Conservation (phyloP, 2,329 filamentous ascomycete species). For the Fusarium longipes region DNA sequence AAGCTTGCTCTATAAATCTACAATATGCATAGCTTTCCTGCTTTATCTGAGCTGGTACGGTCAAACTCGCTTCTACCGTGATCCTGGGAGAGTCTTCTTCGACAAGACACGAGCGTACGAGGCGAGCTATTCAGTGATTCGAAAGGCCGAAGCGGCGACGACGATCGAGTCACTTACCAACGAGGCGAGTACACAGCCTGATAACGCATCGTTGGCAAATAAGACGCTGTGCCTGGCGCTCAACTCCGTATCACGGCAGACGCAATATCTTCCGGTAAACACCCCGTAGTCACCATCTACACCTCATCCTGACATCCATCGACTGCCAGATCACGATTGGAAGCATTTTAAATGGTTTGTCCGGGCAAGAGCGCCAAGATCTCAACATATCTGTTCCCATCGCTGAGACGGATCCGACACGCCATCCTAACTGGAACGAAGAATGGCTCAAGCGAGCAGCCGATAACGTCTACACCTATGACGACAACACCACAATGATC, state of each 20-base stretch:
- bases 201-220: neutral
- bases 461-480: slow-evolving; percentile 16
- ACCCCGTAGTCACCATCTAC: fast-evolving
- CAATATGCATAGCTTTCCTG: slow-evolving; percentile 1
- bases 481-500: neutral
- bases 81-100: slow-evolving; percentile 26
- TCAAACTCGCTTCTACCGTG: slow-evolving; percentile 17
- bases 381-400: slow-evolving; percentile 19
- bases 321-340: slow-evolving; percentile 15
- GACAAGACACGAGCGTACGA: slow-evolving; percentile 17
- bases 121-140: slow-evolving; percentile 1
- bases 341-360: slow-evolving; percentile 13
- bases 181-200: no score
- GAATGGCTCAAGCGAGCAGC: slow-evolving; percentile 13
- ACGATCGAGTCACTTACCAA: neutral
- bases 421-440: slow-evolving; percentile 17
- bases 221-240: slow-evolving; percentile 19
- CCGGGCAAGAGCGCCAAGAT: slow-evolving; percentile 16
- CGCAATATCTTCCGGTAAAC: slow-evolving; percentile 21
- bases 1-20: neutral
- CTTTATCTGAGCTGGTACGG: slow-evolving; percentile 15
- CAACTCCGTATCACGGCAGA: slow-evolving; percentile 17
- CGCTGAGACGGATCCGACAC: slow-evolving; percentile 14
- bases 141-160: neutral
- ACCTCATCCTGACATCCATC: neutral